Evolutionary conservation across 2,329 filamentous ascomycete genomes (phyloP).

Genomic region (Pseudocercospora fijiensis): DNA sequence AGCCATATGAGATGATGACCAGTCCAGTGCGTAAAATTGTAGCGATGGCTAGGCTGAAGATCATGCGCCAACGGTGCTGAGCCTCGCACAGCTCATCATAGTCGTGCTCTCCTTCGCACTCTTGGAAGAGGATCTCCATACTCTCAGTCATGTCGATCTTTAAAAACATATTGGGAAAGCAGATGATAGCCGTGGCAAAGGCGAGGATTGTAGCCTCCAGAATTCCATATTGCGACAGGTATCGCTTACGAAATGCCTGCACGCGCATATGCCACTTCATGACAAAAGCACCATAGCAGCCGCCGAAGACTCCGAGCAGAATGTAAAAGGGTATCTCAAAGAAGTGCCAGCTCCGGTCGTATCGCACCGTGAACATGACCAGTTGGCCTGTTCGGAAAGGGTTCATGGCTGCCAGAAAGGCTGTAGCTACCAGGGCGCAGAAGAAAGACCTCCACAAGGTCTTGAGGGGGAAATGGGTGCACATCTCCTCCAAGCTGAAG

Average conservation of each 20-base stretch:
- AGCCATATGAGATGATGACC: conserved; percentile 94
- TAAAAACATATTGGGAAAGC: conserved; percentile 93
- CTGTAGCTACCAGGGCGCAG: conserved; percentile 91
- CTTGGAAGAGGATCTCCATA: conserved; percentile 95
- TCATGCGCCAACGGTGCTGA: conserved; percentile 72
- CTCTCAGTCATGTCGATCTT: conserved; percentile 99
- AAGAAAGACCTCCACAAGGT: conserved; percentile 99
- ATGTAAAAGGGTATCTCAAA: conserved; percentile 94
- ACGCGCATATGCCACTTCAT: conserved; percentile 96
- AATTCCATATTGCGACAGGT: conserved; percentile 78
- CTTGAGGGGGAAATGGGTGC: conserved; percentile 91
- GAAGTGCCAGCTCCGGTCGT: conserved; percentile 96
- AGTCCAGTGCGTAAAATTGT: conserved; percentile 78
- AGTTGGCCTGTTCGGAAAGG: conserved; percentile 95
- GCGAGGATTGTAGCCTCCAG: conserved; percentile 84
- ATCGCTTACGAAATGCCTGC: conserved; percentile 91
- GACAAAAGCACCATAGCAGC: conserved; percentile 91
- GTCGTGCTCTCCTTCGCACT: conserved; percentile 85
- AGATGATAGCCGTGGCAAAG: conserved; percentile 81
- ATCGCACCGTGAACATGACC: conserved; percentile 98
- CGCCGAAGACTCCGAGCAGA: conserved; percentile 86
- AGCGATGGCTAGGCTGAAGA: conserved; percentile 73
- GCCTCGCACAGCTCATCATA: conserved; percentile 85
- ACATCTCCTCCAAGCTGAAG: conserved; percentile 98
- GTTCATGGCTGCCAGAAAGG: conserved; percentile 91